Conservation (phyloP, 352 stramenopile species). For the Pythium rhizo-oryzae region DNA sequence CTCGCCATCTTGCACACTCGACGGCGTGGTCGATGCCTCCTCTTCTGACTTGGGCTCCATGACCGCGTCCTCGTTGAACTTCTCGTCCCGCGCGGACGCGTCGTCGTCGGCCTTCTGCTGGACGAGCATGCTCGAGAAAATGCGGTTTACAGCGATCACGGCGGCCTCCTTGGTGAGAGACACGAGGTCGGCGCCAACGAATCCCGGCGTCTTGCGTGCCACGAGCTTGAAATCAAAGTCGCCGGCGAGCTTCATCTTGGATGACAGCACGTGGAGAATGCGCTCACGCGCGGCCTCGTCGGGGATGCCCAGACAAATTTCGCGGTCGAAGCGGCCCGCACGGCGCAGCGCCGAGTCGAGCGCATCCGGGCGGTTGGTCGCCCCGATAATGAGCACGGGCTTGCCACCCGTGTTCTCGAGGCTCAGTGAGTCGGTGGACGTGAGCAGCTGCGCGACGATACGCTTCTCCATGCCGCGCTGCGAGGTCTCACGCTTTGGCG, state of each 20-base stretch:
- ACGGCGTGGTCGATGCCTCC: too few relatives aligned
- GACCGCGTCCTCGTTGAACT: neutral
- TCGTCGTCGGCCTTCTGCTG: conserved; percentile 21
- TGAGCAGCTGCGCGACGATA: conserved; percentile 97
- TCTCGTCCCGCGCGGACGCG: conserved; percentile 18
- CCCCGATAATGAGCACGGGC: conserved; percentile 97
- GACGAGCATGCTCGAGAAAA: conserved; percentile 90
- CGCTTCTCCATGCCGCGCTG: conserved; percentile 96
- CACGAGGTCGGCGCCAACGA: conserved; percentile 97
- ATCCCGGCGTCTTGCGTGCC: conserved; percentile 94
- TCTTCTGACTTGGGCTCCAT: neutral
- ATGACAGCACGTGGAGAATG: conserved; percentile 95
- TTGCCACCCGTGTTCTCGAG: conserved; percentile 89
- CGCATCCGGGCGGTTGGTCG: conserved; percentile 97
- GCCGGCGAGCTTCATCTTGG: conserved; percentile 93
- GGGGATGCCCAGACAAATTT: conserved; percentile 98
- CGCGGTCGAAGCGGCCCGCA: conserved; percentile 97
- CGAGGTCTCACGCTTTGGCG: conserved; percentile 92
- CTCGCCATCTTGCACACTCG: too few relatives aligned
- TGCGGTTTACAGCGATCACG: conserved; percentile 97
- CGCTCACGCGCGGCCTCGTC: conserved; percentile 93
- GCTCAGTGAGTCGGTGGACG: conserved; percentile 91
- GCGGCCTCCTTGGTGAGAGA: conserved; percentile 98
- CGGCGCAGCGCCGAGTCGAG: conserved; percentile 96
- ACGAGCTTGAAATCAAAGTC: conserved; percentile 95